Base-by-base conservation (phyloP, 225 moss, liverwort and hornwort species). In the Polytrichum commune region DNA sequence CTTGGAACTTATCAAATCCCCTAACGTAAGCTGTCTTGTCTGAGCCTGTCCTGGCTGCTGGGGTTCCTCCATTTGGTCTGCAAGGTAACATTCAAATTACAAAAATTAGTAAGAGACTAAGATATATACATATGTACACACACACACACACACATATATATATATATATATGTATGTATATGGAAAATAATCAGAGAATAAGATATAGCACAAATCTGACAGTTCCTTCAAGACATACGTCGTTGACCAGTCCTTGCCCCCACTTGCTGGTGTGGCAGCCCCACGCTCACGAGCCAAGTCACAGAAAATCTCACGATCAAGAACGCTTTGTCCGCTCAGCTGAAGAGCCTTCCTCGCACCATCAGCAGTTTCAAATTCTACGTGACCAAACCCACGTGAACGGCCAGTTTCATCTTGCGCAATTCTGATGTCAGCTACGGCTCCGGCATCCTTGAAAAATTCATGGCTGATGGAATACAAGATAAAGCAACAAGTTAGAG, bases 301-400 rank as follows among this genome's bases (percentile, higher is more conserved):
- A 62, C 86, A 88, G 54, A 46, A 90, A 53, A 98, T 82, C 0
- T 91, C 91, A 23, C 98, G 81, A 8, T 95, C 95, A 58, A 90
- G 92, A 19, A 98, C 2, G 0, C 3, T 73, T 8, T 80, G 61
- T 18, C 98, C 98, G 18, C 80, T 91, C 68, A 87, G 91, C 22
- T 77, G 60, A 29, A 92, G 66, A 7, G 88, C 97, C 72, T 87
- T 92, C 56, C 85, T 67, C 1, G 97, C 92, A 33, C 62, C 65
- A 9, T 81, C 95, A 6, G 72, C 69, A 19, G 78, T 29, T 7
- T 83, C 94, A 19, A 97, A 94, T 27, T 94, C 95, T 0, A 98
- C 67, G 63, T 95, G 95, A 30, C 88, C 90, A 25, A 90, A 98
- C 35, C 98, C 98, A 58, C 91, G 84, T 13, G 97, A 91, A 24